Percentiles rank a stretch among this genome's conserved stretches.
These are phyloP conservation scores for Fulvia fulva DNA, from an alignment of 2,329 filamentous ascomycete genomes.

Conservation along the genomic window DNA sequence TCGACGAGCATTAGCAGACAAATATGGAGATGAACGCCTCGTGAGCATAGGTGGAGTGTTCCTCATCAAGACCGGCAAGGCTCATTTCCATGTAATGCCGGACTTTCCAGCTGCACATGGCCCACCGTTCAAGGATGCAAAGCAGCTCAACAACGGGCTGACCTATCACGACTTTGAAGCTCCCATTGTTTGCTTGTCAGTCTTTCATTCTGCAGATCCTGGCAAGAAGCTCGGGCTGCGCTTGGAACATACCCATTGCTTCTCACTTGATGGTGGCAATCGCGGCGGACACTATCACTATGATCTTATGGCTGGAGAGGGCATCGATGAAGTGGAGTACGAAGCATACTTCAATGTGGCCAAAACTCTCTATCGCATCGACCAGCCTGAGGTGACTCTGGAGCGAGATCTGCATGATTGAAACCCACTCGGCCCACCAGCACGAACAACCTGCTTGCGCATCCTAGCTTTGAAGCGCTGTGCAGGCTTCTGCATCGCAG, in stretches of 20 bases:
- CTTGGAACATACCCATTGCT: slow-evolving; percentile 34
- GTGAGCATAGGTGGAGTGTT: slow-evolving; percentile 30
- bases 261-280: slow-evolving; percentile 23
- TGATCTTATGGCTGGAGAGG: slow-evolving; percentile 21
- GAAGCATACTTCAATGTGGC: slow-evolving; percentile 32
- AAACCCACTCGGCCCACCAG: background rate
- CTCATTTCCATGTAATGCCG: slow-evolving; percentile 31
- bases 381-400: slow-evolving; percentile 26
- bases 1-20: slow-evolving; percentile 18
- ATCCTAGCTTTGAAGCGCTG: background rate
- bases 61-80: slow-evolving; percentile 26
- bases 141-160: slow-evolving; percentile 29
- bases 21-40: slow-evolving; percentile 23
- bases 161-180: slow-evolving; percentile 29
- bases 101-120: slow-evolving; percentile 26
- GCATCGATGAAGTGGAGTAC: slow-evolving; percentile 28
- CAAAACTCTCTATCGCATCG: slow-evolving; percentile 29
- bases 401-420: slow-evolving; percentile 29
- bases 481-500: background rate
- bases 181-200: slow-evolving; percentile 30
- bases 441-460: background rate
- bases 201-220: slow-evolving; percentile 30
- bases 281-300: slow-evolving; percentile 32
- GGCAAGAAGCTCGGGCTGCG: slow-evolving; percentile 26
- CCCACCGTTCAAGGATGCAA: slow-evolving; percentile 24